A percentile compares a stretch with the other conserved stretches of the same genome.
Evolutionary conservation across 192 early-diverging fungal species (phyloP).

Genomic region (Coemansia sp.): DNA sequence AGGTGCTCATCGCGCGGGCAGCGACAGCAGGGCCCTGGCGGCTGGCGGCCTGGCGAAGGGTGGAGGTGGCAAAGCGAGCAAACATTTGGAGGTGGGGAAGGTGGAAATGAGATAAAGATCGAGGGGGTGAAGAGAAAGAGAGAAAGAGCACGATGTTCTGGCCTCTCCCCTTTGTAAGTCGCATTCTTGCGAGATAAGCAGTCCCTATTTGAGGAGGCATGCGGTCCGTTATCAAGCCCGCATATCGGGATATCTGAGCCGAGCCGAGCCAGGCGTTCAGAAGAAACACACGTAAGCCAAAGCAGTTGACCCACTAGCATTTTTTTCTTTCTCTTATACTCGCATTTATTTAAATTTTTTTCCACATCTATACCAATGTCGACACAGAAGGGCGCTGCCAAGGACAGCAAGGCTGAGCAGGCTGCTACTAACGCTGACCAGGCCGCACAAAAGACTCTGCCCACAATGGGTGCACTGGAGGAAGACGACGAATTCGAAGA

Average conservation of each 20-base stretch:
- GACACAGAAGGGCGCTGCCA: slow-evolving; percentile 19
- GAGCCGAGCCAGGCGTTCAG: neutral
- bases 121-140: neutral
- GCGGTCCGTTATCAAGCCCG: neutral
- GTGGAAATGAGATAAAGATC: neutral
- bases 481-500: slow-evolving; percentile 97
- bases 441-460: slow-evolving; percentile 26
- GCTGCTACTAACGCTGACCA: slow-evolving; percentile 11
- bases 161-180: too few species aligned
- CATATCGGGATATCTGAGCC: slow-evolving; percentile 1
- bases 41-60: slow-evolving; percentile 52
- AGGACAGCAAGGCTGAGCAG: slow-evolving; percentile 19
- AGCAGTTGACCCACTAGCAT: too few species aligned
- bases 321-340: neutral
- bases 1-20: slow-evolving; percentile 39
- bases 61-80: slow-evolving; percentile 36
- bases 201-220: neutral
- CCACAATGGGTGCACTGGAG: slow-evolving; percentile 73
- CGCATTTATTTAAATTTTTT: neutral
- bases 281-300: too few species aligned
- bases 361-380: slow-evolving; percentile 19
- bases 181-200: neutral
- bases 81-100: slow-evolving; percentile 32
- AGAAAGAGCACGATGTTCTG: too few species aligned
- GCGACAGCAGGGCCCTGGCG: slow-evolving; percentile 42